phyloP scores from a whole-genome alignment of 2,329 filamentous ascomycete genomes.

The Laburnicola sp. region DNA sequence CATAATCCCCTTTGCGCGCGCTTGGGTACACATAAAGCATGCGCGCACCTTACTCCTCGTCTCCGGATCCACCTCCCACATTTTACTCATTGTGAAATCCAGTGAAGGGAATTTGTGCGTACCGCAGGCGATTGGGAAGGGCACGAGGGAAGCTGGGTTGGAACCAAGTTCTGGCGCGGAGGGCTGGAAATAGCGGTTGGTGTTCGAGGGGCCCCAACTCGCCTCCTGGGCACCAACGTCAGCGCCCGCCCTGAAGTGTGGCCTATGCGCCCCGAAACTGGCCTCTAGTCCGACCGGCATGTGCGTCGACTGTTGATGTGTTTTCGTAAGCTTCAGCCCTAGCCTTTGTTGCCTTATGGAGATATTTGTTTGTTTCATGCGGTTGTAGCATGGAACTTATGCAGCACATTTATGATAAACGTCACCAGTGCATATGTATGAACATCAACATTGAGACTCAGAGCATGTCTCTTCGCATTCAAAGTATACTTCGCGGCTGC shows the following conservation, averaged over 20 bases:
- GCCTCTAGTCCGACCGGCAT: slow-evolving; percentile 2
- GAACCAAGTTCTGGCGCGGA: slow-evolving; percentile 6
- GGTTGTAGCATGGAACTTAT: too few relatives aligned
- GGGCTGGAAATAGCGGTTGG: slow-evolving; percentile 6
- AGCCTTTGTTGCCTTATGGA: too few relatives aligned
- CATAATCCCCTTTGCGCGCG: slow-evolving; percentile 13
- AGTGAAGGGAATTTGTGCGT: slow-evolving; percentile 7
- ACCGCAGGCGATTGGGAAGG: neutral
- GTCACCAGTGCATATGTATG: too few relatives aligned
- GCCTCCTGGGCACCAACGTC: neutral
- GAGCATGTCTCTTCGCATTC: too few relatives aligned
- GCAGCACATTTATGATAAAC: too few relatives aligned
- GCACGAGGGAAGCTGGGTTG: slow-evolving; percentile 4
- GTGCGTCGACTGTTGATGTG: too few relatives aligned
- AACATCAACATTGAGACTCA: too few relatives aligned
- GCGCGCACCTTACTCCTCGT: slow-evolving; percentile 82
- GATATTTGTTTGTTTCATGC: neutral
- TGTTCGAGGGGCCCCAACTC: slow-evolving; percentile 11
- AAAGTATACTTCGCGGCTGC: neutral
- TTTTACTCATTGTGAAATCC: slow-evolving; percentile 62
- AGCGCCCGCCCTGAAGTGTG: slow-evolving; percentile 6
- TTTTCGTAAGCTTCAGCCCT: too few relatives aligned
- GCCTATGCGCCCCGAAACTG: slow-evolving; percentile 4
- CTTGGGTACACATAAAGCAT: slow-evolving; percentile 9
- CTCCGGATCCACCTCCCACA: slow-evolving; percentile 99